A percentile compares a stretch with the other conserved stretches of the same genome.
Conservation (phyloP, 352 stramenopile species). For the Phytophthora ramorum region DNA sequence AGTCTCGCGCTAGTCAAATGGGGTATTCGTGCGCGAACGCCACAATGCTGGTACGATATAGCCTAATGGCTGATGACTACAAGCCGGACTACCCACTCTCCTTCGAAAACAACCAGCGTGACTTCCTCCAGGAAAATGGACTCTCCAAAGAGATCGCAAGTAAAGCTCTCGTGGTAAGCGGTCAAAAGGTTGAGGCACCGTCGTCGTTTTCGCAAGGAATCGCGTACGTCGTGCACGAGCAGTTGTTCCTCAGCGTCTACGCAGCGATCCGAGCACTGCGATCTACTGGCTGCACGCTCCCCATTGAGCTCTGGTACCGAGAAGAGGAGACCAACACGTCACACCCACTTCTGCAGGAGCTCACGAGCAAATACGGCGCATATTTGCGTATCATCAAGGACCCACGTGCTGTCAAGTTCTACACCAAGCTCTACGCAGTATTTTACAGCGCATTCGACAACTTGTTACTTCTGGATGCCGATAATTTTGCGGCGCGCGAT, state of each 20-base stretch:
- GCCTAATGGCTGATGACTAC: slow-evolving; percentile 51
- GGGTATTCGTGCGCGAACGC: slow-evolving; percentile 53
- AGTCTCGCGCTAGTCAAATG: slow-evolving; percentile 52
- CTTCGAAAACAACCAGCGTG: slow-evolving; percentile 29
- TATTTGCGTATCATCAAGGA: slow-evolving; percentile 76
- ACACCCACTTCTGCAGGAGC: slow-evolving; percentile 54
- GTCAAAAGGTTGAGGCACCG: slow-evolving; percentile 16
- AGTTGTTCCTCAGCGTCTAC: slow-evolving; percentile 61
- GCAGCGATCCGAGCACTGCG: slow-evolving; percentile 56
- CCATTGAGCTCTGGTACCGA: slow-evolving; percentile 78
- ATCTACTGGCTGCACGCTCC: slow-evolving; percentile 53
- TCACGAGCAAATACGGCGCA: slow-evolving; percentile 51
- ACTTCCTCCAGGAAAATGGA: slow-evolving; percentile 36
- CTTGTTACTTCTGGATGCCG: slow-evolving; percentile 72
- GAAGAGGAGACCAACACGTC: slow-evolving; percentile 50
- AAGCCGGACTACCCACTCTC: slow-evolving; percentile 43
- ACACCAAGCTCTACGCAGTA: slow-evolving; percentile 78
- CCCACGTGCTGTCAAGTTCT: slow-evolving; percentile 52
- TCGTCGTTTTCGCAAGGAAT: slow-evolving; percentile 47
- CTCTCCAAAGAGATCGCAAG: slow-evolving; percentile 40
- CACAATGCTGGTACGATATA: slow-evolving; percentile 55
- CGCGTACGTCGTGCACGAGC: slow-evolving; percentile 58
- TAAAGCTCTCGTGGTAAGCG: slow-evolving; percentile 59
- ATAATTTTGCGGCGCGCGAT: slow-evolving; percentile 76
- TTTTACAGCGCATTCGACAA: slow-evolving; percentile 81